These are phyloP conservation scores for Penicillium sp. DNA, from an alignment of 2,329 filamentous ascomycete species.

Conservation along the genomic window DNA sequence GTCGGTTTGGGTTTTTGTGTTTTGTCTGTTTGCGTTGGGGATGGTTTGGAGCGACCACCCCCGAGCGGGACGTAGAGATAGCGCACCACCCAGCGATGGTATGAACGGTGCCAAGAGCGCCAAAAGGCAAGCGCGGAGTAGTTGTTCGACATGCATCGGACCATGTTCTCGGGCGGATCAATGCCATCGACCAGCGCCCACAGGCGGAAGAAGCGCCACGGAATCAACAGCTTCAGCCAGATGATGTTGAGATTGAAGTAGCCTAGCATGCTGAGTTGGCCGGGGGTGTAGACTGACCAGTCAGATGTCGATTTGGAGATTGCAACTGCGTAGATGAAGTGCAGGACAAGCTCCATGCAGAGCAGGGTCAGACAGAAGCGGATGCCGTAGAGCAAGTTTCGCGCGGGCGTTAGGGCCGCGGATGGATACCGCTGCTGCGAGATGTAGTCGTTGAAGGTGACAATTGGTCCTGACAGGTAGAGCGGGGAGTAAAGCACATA, in stretches of 20 bases:
- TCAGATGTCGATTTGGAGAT: constrained; percentile 76
- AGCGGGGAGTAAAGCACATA: constrained; percentile 90
- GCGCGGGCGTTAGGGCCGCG: constrained; percentile 63
- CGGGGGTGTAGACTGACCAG: constrained; percentile 80
- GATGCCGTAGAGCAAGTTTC: constrained; percentile 75
- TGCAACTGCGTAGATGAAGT: constrained; percentile 90
- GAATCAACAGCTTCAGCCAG: constrained; percentile 89
- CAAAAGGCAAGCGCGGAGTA: constrained; percentile 89
- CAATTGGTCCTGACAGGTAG: constrained; percentile 86
- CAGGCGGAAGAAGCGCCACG: constrained; percentile 98
- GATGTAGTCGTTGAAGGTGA: constrained; percentile 98
- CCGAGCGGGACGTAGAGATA: constrained; percentile 94
- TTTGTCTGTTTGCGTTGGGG: constrained; percentile 13
- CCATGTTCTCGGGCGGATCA: constrained; percentile 97
- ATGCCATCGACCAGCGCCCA: constrained; percentile 88
- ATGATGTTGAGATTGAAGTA: constrained; percentile 97
- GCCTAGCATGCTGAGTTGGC: constrained; percentile 83
- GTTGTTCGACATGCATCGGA: constrained; percentile 93
- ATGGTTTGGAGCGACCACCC: constrained; percentile 55
- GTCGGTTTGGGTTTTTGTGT: constrained; percentile 15
- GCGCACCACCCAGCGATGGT: constrained; percentile 89
- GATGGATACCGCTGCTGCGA: constrained; percentile 74
- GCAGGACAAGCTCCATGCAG: constrained; percentile 84
- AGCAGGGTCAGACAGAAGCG: constrained; percentile 78
- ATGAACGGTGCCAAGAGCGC: constrained; percentile 93